Percentiles rank a stretch among this genome's conserved stretches.
Evolutionary conservation across 2,329 filamentous ascomycete genomes (phyloP).

Genomic region (Hypoxylon sp.): DNA sequence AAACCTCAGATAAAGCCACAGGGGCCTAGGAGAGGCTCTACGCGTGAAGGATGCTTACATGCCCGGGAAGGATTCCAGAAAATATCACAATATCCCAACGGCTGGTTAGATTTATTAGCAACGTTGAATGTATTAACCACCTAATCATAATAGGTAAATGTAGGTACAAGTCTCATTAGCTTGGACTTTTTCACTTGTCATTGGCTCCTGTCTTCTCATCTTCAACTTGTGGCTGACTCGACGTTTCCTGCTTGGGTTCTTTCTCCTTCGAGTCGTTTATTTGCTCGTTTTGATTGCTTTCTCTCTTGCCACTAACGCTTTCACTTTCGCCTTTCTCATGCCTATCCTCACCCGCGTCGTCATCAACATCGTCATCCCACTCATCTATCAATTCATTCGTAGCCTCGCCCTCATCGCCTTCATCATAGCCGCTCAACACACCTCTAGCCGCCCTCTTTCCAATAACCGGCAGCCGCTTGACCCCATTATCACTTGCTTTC

Average conservation of each 20-base stretch:
- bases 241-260: constrained; percentile 16
- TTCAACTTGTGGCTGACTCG: constrained; percentile 17
- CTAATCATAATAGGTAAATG: not conserved
- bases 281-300: not conserved
- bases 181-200: not conserved
- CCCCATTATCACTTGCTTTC: constrained; percentile 54
- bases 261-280: constrained; percentile 7
- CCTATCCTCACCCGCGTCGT: constrained; percentile 42
- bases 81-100: not conserved
- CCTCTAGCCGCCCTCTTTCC: constrained; percentile 59
- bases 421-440: constrained; percentile 55
- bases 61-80: not conserved
- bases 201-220: constrained; percentile 19
- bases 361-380: constrained; percentile 54
- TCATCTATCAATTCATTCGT: constrained; percentile 60
- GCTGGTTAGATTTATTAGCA: not conserved
- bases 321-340: constrained; percentile 14
- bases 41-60: not conserved
- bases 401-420: constrained; percentile 60
- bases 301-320: constrained; percentile 10
- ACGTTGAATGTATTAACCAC: not conserved
- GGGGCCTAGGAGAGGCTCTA: not conserved
- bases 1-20: constrained; percentile 4
- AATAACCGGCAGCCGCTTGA: constrained; percentile 58
- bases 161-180: constrained; percentile 1